Evolutionary conservation across 2,329 filamentous ascomycete genomes (phyloP).

Genomic region (Arthrobotrys sphaeroides): DNA sequence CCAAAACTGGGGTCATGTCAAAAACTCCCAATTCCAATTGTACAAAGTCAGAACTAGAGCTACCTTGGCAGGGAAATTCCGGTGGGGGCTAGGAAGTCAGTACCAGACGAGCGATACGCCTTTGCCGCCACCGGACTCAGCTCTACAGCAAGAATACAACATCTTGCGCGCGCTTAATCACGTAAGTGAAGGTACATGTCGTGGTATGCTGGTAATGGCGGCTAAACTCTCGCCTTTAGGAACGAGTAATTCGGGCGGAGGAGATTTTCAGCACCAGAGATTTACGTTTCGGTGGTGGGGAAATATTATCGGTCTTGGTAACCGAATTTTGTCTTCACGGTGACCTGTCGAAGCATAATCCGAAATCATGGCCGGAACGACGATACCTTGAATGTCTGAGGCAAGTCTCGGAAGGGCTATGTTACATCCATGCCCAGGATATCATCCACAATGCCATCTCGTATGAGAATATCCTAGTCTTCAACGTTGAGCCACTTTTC

Average conservation of each 20-base stretch:
- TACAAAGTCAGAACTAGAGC: background rate
- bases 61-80: slow-evolving; percentile 1
- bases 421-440: background rate
- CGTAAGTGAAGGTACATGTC: background rate
- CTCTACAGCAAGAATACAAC: background rate
- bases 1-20: background rate
- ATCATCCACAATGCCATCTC: background rate
- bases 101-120: background rate
- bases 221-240: background rate
- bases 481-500: background rate
- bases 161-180: background rate
- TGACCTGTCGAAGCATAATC: background rate
- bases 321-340: background rate
- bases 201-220: background rate
- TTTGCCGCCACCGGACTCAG: background rate
- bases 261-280: background rate
- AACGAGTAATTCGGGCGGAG: background rate
- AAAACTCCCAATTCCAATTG: background rate
- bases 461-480: background rate
- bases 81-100: background rate
- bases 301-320: background rate
- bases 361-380: background rate
- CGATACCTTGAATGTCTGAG: background rate
- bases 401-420: background rate
- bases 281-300: background rate